Evolutionary conservation across 2,329 filamentous ascomycete genomes (phyloP), one percentile per base, ranked within the genome.

Genomic region (Cladosporium austrohemisphaericum): DNA sequence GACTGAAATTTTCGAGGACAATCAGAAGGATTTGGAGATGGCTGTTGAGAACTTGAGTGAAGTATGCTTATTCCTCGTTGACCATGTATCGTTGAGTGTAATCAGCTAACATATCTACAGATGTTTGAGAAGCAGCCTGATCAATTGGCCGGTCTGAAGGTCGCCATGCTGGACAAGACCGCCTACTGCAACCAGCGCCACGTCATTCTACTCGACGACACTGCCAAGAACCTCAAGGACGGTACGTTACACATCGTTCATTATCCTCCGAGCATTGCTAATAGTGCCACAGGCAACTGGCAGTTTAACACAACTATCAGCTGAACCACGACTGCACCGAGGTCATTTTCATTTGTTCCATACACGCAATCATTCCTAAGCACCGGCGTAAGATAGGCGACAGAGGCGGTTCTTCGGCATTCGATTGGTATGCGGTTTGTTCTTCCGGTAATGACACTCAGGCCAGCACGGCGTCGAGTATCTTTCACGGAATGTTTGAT

Each of bases 101-200:
- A 13, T 23, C 18, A n/a, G 25, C 38, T 37, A 22, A 45, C 32
- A 5, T n/a, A 13, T 6, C 3, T 6, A 11, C 40, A 50, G 69
- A 95, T 98, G 89, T 98, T 98, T 58, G 93, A 98, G 77, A 96
- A 95, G 74, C 89, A 91, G 0, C 88, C 92, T n/a, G 74, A 83
- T 32, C 90, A 96, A 61, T 75, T 98, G 14, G 81, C 88, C 3
- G 81, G 85, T 37, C 76, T 96, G 52, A 97, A 96, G 73, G 89
- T 95, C 5, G 92, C 96, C 57, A 98, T 98, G 64, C 88, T 98
- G 83, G 92, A 98, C 69, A 97, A 96, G 78, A 98, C 92, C 3
- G 82, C 90, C 0, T 98, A 98, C 68, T 98, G 94, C 73, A 95
- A 88, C 68, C 92, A 93, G 69, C 80, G 93, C 47, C 80, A 93